phyloP scores from a whole-genome alignment of 2,329 filamentous ascomycete species.

The Fusarium setosum region DNA sequence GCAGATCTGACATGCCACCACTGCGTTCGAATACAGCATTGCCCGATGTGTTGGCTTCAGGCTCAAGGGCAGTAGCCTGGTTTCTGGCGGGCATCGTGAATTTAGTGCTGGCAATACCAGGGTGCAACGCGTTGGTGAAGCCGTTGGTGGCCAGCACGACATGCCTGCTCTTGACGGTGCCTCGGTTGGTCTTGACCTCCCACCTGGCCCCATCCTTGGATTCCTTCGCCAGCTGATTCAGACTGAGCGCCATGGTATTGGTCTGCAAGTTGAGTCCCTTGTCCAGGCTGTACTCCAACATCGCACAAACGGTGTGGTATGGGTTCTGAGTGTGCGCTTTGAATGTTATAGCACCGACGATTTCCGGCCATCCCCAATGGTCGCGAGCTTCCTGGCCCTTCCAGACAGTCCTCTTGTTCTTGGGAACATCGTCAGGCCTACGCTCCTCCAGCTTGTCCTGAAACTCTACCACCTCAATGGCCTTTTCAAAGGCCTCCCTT shows the following conservation, averaged over 20 bases:
- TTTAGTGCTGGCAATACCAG: slow-evolving; percentile 18
- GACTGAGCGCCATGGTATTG: slow-evolving; percentile 18
- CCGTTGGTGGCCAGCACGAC: slow-evolving; percentile 28
- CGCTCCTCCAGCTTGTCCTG: slow-evolving; percentile 13
- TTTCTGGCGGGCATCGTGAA: slow-evolving; percentile 27
- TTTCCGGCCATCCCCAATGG: slow-evolving; percentile 26
- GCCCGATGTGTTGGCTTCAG: not conserved
- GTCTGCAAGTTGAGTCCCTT: slow-evolving; percentile 23
- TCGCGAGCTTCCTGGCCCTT: slow-evolving; percentile 12
- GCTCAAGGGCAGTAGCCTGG: slow-evolving; percentile 7
- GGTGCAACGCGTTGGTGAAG: slow-evolving; percentile 18
- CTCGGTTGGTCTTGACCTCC: slow-evolving; percentile 23
- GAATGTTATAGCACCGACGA: slow-evolving; percentile 15
- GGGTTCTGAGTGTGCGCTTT: slow-evolving; percentile 26
- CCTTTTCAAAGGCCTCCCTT: slow-evolving; percentile 19
- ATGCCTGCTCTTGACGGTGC: slow-evolving; percentile 19
- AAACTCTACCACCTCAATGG: slow-evolving; percentile 16
- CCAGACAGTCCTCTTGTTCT: slow-evolving; percentile 21
- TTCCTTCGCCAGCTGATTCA: slow-evolving; percentile 17
- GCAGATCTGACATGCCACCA: slow-evolving; percentile 7
- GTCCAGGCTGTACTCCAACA: slow-evolving; percentile 15
- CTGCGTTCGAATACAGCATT: slow-evolving; percentile 13
- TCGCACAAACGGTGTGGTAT: slow-evolving; percentile 18
- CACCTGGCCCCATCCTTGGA: slow-evolving; percentile 2
- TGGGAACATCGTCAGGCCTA: slow-evolving; percentile 17